Evolutionary conservation across 164 flowering plant species (phyloP).

Genomic region (Magnolia changhungtana): DNA sequence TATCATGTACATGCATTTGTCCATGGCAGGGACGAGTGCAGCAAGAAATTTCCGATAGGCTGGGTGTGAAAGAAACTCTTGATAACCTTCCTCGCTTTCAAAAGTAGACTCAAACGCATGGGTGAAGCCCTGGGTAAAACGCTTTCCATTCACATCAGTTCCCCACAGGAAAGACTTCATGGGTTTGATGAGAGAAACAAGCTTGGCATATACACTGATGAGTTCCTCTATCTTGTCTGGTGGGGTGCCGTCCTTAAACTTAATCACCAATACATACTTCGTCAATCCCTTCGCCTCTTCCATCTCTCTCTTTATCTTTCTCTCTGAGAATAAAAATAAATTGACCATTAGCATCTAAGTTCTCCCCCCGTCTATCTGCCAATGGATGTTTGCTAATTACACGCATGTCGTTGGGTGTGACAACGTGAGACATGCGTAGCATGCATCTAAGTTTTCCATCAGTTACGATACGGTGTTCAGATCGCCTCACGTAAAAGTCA

Average conservation of each 20-base stretch:
- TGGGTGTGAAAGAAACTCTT: constrained; percentile 70
- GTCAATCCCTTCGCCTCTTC: too few species aligned
- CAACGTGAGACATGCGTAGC: too few species aligned
- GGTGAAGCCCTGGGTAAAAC: constrained; percentile 77
- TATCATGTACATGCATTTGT: constrained; percentile 60
- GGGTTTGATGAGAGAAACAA: constrained; percentile 54
- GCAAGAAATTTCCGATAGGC: constrained; percentile 64
- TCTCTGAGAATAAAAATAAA: too few species aligned
- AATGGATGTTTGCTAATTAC: too few species aligned
- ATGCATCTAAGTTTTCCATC: too few species aligned
- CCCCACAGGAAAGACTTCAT: constrained; percentile 37
- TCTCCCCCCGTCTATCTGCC: too few species aligned
- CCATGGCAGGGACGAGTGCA: constrained; percentile 39
- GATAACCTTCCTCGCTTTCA: constrained; percentile 62
- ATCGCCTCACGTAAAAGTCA: too few species aligned
- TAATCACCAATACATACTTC: constrained; percentile 61
- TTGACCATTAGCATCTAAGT: too few species aligned
- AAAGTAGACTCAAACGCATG: constrained; percentile 80
- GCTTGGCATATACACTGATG: constrained; percentile 58
- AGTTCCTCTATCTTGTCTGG: constrained; percentile 42
- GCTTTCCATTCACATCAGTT: constrained; percentile 67
- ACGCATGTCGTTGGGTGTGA: too few species aligned
- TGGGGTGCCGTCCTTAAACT: constrained; percentile 60
- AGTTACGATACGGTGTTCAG: too few species aligned
- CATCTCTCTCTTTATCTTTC: too few species aligned